A percentile compares a stretch with the other conserved stretches of the same genome.
Conservation (phyloP, 805 yeast genomes). For the Candida railenensis region DNA sequence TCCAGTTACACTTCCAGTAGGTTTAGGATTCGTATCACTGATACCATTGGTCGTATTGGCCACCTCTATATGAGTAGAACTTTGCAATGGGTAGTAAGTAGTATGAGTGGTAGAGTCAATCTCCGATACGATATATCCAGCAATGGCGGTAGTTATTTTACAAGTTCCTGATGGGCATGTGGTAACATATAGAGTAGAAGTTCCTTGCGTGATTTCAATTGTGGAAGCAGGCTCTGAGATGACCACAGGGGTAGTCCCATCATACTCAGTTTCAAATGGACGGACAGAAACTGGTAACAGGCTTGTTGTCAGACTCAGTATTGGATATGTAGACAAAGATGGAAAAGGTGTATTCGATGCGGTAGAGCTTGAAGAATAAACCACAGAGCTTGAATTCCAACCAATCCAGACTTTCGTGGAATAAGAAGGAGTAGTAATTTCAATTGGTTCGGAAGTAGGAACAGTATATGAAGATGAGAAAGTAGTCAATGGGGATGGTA, state of each 20-base stretch:
- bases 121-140: background rate
- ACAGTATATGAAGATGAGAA: background rate
- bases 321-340: background rate
- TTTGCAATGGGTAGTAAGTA: background rate
- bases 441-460: background rate
- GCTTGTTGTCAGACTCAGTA: background rate
- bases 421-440: background rate
- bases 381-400: background rate
- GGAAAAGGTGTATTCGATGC: background rate
- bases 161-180: background rate
- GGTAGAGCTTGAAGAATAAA: background rate
- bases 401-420: background rate
- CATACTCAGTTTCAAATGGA: background rate
- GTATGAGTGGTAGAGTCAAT: too few relatives aligned
- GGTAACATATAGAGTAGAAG: too few relatives aligned
- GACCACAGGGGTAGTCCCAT: too few relatives aligned
- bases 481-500: background rate
- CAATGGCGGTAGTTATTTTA: background rate
- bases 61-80: background rate
- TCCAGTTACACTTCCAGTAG: too few relatives aligned
- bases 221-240: too few relatives aligned
- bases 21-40: too few relatives aligned
- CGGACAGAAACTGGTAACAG: background rate
- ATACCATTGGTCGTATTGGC: background rate
- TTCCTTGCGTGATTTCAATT: too few relatives aligned